Base-by-base conservation (phyloP, 805 yeast genomes). In the Suhomyces faveliae region DNA sequence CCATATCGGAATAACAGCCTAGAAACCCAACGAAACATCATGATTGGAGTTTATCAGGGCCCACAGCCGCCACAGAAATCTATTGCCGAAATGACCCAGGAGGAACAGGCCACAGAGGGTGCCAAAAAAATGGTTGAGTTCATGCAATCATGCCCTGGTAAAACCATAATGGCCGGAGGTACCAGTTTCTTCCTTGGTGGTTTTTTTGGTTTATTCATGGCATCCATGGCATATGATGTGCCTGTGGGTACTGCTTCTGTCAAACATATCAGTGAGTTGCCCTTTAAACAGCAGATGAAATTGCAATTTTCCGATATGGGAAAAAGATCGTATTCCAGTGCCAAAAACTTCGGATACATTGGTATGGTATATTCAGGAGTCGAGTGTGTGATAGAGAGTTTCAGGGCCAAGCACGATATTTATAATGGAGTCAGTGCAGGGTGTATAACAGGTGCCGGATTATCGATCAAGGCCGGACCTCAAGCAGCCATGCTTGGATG, bases 101-200 rank as follows among this genome's bases (percentile, higher is more conserved):
- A 91, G 54, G 96, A 91, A 63, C 96, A 89, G 68, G 97, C 96
- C 2, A 94, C 89, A 57, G 83, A 81, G 47, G 96, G 96, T 13
- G 97, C 97, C 6, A 72, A 75, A 59, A 83, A 81, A 60, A 87
- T 92, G 85, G 81, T 89, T 63, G 82, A 78, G 45, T 81, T 86
- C 67, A 89, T 91, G 90, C 80, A 85, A 54, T 87, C 96, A 5
- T 92, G 99, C 71, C 97, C 97, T 0, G 98, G 97, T 15, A 92
- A 94, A 64, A 81, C 96, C 0, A 84, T 78, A 20, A 83, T 91
- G 76, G 86, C 96, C 23, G 98, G 97, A 51, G 97, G 85, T 17
- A 84, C 96, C 11, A 98, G 98, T 19, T 92, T 89, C 68, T 91
- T 85, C 33, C 80, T 92, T 30, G 98, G 98, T 70, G 98, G 97